These are phyloP conservation scores for Aspergillus fijiensis DNA, from an alignment of 2,329 filamentous ascomycete genomes.

Conservation along the genomic window DNA sequence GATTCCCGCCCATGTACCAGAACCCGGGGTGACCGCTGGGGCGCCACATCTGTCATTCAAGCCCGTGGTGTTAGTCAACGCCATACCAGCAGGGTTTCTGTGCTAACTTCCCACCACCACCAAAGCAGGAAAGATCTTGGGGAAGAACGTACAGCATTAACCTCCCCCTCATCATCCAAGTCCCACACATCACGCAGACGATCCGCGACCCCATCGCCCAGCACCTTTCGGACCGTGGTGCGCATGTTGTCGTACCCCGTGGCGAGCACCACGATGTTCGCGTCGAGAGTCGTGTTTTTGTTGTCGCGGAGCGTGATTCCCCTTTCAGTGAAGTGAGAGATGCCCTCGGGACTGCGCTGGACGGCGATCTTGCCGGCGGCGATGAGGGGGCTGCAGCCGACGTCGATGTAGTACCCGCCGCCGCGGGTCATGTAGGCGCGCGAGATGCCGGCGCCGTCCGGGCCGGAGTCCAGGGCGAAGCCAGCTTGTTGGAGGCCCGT, in stretches of 20 bases:
- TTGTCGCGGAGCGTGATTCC: conserved; percentile 52
- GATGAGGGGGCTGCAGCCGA: conserved; percentile 55
- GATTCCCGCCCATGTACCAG: conserved; percentile 66
- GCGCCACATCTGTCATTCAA: conserved; percentile 48
- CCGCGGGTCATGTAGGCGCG: conserved; percentile 49
- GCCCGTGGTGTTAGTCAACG: no score
- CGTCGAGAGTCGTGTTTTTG: conserved; percentile 47
- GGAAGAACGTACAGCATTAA: conserved; percentile 43
- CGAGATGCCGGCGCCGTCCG: conserved; percentile 44
- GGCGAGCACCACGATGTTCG: conserved; percentile 64
- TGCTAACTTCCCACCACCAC: not conserved
- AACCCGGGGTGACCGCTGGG: conserved; percentile 62
- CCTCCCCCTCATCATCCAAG: conserved; percentile 57
- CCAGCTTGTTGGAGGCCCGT: conserved; percentile 50
- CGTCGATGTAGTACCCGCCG: conserved; percentile 62
- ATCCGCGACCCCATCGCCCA: conserved; percentile 62
- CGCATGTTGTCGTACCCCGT: conserved; percentile 69
- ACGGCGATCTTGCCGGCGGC: conserved; percentile 61
- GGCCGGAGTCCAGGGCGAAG: conserved; percentile 44
- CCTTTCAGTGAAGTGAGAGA: conserved; percentile 50
- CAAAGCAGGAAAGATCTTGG: not conserved
- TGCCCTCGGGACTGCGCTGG: conserved; percentile 56
- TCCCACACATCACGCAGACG: conserved; percentile 61
- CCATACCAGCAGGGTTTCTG: no score
- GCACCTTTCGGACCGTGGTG: conserved; percentile 59